These are phyloP conservation scores for Aspergillus saccharolyticus DNA, from an alignment of 495 filamentous ascomycete genomes.

Conservation along the genomic window DNA sequence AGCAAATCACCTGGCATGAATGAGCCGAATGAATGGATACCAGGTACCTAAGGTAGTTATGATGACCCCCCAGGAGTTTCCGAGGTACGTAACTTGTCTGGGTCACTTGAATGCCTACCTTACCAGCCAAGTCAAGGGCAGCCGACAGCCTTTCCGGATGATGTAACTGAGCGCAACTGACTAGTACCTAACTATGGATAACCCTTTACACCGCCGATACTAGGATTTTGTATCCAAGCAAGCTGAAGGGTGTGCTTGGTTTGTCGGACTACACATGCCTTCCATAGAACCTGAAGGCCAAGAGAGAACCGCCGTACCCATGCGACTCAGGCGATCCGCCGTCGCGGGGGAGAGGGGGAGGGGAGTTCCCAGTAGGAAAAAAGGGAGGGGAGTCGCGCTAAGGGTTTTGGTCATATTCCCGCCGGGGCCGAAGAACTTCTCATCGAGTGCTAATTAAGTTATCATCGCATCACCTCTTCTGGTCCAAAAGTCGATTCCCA, in stretches of 20 bases:
- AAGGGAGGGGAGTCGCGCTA: slow-evolving; percentile 8
- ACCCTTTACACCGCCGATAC: too few relatives aligned
- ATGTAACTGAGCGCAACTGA: slow-evolving; percentile 2
- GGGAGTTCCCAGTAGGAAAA: slow-evolving; percentile 7
- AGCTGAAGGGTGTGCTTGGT: background rate
- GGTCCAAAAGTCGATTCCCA: background rate
- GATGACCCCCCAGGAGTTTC: slow-evolving; percentile 11
- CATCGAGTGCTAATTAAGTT: too few relatives aligned
- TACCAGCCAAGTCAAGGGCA: slow-evolving; percentile 1
- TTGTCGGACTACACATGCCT: too few relatives aligned
- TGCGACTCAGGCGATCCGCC: slow-evolving; percentile 9
- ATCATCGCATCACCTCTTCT: slow-evolving; percentile 6
- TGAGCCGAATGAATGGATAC: slow-evolving; percentile 7
- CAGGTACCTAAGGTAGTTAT: background rate
- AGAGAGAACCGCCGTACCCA: background rate
- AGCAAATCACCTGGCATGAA: slow-evolving; percentile 15
- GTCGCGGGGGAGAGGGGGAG: slow-evolving; percentile 15
- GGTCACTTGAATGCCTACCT: slow-evolving; percentile 6
- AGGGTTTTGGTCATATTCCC: slow-evolving; percentile 6
- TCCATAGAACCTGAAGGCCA: slow-evolving; percentile 7
- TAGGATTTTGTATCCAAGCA: background rate
- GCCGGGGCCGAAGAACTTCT: slow-evolving; percentile 6
- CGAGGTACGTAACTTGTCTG: slow-evolving; percentile 16
- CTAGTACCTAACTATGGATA: background rate
- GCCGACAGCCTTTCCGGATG: slow-evolving; percentile 3